These are phyloP conservation scores for Thalassiosira sp. DNA, from an alignment of 352 stramenopile species.

Conservation along the genomic window DNA sequence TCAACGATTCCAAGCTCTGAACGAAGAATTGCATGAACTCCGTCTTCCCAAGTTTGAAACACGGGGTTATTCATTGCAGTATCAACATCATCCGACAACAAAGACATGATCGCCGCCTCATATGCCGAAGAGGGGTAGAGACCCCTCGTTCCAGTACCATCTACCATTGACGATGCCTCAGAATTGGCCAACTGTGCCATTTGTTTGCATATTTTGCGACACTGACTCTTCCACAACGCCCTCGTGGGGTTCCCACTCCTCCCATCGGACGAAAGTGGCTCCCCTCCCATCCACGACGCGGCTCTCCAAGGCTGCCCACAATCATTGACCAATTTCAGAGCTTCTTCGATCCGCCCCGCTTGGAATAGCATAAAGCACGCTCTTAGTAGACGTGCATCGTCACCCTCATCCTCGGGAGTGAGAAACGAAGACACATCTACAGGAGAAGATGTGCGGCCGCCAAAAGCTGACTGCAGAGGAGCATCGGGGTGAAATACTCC, in stretches of 20 bases:
- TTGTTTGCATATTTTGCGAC: constrained; percentile 53
- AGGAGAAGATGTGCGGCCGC: constrained; percentile 8
- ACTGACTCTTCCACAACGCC: constrained; percentile 68
- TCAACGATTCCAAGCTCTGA: constrained; percentile 52
- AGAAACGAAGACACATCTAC: constrained; percentile 25
- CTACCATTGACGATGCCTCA: not conserved
- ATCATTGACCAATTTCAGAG: constrained; percentile 46
- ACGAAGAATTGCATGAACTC: constrained; percentile 56
- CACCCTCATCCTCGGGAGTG: constrained; percentile 30
- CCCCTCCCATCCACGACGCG: constrained; percentile 56
- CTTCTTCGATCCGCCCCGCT: constrained; percentile 52
- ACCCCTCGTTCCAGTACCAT: not conserved
- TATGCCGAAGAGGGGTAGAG: constrained; percentile 44
- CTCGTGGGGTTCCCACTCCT: constrained; percentile 63
- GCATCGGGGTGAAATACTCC: constrained; percentile 47
- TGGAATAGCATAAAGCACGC: constrained; percentile 60
- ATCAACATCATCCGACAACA: constrained; percentile 67
- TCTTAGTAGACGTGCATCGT: constrained; percentile 53
- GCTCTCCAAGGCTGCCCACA: constrained; percentile 67
- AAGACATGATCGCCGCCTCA: constrained; percentile 64
- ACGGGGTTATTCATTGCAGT: constrained; percentile 56
- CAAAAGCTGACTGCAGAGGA: constrained; percentile 11
- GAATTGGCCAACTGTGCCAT: constrained; percentile 17
- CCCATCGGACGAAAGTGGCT: constrained; percentile 28
- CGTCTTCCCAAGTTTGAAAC: constrained; percentile 61